Conservation (phyloP, 169 alveolate species). For the Plasmodium gonderi region DNA sequence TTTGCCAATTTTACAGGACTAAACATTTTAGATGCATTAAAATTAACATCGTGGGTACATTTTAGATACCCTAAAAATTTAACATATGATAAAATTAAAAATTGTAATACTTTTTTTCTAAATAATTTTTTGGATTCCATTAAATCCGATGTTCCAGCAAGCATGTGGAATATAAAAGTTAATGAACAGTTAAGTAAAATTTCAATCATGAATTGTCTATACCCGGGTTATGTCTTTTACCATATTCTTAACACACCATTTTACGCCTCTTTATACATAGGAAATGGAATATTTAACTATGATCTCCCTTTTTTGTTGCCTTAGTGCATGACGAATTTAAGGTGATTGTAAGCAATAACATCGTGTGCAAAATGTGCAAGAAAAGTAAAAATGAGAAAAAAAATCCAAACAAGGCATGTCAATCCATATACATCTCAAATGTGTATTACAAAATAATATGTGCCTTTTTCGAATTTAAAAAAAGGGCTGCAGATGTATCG, state of each 20-base stretch:
- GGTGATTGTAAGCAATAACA: neutral
- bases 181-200: conserved; percentile 53
- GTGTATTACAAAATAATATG: neutral
- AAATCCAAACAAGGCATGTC: neutral
- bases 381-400: neutral
- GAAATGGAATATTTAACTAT: conserved; percentile 39
- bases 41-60: conserved; percentile 73
- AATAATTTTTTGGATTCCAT: conserved; percentile 66
- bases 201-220: conserved; percentile 27
- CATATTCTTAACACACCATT: conserved; percentile 59
- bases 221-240: conserved; percentile 58
- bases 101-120: conserved; percentile 50
- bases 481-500: neutral
- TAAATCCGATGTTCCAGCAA: conserved; percentile 34
- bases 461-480: too few species aligned
- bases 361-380: neutral
- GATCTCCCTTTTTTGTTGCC: conserved; percentile 67
- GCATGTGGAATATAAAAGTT: conserved; percentile 59
- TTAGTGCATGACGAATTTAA: neutral
- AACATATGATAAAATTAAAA: conserved; percentile 60
- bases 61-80: conserved; percentile 65
- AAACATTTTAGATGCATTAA: conserved; percentile 56
- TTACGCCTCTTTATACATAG: conserved; percentile 62
- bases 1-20: conserved; percentile 41
- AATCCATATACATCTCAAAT: neutral